These are phyloP conservation scores for Candida ficus DNA, from an alignment of 805 yeast species.

Conservation along the genomic window DNA sequence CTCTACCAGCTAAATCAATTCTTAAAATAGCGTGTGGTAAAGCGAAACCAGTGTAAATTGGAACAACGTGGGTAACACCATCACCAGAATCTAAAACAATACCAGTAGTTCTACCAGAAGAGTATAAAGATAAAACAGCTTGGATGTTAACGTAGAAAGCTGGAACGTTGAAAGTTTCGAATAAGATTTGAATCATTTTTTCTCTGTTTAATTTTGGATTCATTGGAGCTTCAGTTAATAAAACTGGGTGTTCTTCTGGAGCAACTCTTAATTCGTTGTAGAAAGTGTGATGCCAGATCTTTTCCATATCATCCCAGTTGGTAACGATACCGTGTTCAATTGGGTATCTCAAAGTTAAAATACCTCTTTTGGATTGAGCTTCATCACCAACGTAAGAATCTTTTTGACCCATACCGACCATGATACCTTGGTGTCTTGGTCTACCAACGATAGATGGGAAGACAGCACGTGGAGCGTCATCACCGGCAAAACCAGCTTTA, in stretches of 20 bases:
- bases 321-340: slow-evolving; percentile 99
- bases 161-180: slow-evolving; percentile 99
- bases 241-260: slow-evolving; percentile 99
- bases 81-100: slow-evolving; percentile 99
- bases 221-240: slow-evolving; percentile 99
- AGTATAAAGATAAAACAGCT: slow-evolving; percentile 96
- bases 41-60: slow-evolving; percentile 99
- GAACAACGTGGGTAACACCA: slow-evolving; percentile 99
- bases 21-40: slow-evolving; percentile 98
- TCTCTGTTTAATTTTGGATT: slow-evolving; percentile 99
- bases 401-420: slow-evolving; percentile 99
- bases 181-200: slow-evolving; percentile 99
- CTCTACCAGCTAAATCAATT: slow-evolving; percentile 99
- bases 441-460: slow-evolving; percentile 99
- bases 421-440: slow-evolving; percentile 99
- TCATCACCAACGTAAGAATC: slow-evolving; percentile 99
- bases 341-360: slow-evolving; percentile 96
- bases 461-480: slow-evolving; percentile 99
- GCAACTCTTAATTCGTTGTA: slow-evolving; percentile 99
- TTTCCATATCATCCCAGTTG: slow-evolving; percentile 99
- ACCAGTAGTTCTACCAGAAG: slow-evolving; percentile 99
- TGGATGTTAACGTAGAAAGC: slow-evolving; percentile 99
- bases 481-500: slow-evolving; percentile 99
- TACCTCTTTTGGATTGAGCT: slow-evolving; percentile 99
- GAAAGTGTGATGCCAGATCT: slow-evolving; percentile 99